Evolutionary conservation across 1,284 basidiomycete species (phyloP).

Genomic region (Agaricales sp.): DNA sequence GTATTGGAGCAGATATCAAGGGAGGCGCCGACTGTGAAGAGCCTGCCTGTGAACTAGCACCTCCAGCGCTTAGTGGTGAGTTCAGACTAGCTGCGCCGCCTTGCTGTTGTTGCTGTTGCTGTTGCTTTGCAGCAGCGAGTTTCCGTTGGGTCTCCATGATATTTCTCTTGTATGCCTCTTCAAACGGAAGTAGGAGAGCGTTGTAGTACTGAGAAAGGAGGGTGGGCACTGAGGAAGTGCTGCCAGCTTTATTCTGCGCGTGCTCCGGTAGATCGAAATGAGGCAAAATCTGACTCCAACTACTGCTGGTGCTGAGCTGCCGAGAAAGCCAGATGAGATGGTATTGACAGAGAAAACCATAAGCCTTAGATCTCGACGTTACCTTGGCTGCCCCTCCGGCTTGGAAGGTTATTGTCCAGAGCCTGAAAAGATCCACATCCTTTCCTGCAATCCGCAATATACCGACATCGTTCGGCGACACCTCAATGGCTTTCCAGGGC

Average conservation of each 20-base stretch:
- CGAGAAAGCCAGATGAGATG: no score
- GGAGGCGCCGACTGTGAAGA: no score
- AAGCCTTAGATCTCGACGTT: slow-evolving; percentile 41
- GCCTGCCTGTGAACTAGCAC: no score
- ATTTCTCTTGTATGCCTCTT: slow-evolving; percentile 55
- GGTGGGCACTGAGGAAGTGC: slow-evolving; percentile 34
- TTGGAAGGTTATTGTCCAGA: slow-evolving; percentile 50
- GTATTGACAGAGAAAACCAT: slow-evolving; percentile 5
- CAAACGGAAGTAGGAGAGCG: slow-evolving; percentile 54
- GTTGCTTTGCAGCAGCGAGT: slow-evolving; percentile 29
- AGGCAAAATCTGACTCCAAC: slow-evolving; percentile 32
- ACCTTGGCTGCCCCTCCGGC: slow-evolving; percentile 39
- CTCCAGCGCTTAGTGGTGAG: no score
- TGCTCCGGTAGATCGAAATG: slow-evolving; percentile 59
- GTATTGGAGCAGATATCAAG: no score
- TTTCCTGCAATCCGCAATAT: slow-evolving; percentile 61
- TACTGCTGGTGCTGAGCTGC: slow-evolving; percentile 28
- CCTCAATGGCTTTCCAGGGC: slow-evolving; percentile 53
- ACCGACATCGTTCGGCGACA: slow-evolving; percentile 41
- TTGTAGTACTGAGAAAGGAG: slow-evolving; percentile 49
- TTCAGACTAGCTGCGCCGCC: slow-evolving; percentile 7
- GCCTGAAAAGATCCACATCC: slow-evolving; percentile 67
- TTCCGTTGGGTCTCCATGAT: slow-evolving; percentile 47
- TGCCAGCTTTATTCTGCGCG: slow-evolving; percentile 34
- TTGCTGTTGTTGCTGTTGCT: slow-evolving; percentile 15